phyloP scores from a whole-genome alignment of 306 rosid species.

The Sicyos baderoa region DNA sequence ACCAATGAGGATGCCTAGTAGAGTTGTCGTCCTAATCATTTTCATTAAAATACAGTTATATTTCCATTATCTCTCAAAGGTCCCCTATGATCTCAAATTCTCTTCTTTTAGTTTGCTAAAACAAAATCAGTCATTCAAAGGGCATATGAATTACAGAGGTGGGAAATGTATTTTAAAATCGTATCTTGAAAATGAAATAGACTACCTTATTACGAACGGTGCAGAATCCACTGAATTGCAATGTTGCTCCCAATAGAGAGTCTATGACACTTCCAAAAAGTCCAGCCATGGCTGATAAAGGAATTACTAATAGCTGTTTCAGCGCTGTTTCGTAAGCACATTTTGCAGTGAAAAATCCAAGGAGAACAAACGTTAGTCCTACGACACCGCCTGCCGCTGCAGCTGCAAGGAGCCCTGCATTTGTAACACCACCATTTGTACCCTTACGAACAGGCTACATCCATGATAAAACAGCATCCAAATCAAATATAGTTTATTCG shows the following conservation, averaged over 20 bases:
- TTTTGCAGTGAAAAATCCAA: conserved; percentile 48
- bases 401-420: conserved; percentile 76
- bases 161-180: not conserved
- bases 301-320: conserved; percentile 73
- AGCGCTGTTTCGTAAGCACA: conserved; percentile 37
- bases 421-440: conserved; percentile 85
- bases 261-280: conserved; percentile 68
- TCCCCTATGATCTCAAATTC: not conserved
- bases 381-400: conserved; percentile 65
- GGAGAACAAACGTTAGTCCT: conserved; percentile 49
- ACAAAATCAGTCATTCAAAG: not conserved
- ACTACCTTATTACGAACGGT: conserved; percentile 70
- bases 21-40: not conserved
- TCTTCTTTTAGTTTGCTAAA: not conserved
- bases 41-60: not conserved
- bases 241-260: conserved; percentile 89
- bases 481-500: not conserved
- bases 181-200: not conserved
- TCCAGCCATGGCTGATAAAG: conserved; percentile 65
- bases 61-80: not conserved
- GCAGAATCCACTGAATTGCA: conserved; percentile 88
- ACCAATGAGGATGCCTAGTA: too few species aligned
- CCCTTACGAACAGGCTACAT: conserved; percentile 76
- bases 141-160: not conserved
- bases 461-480: conserved; percentile 10